Evolutionary conservation across 1,284 basidiomycete genomes (phyloP).

Genomic region (Moesziomyces sp.): DNA sequence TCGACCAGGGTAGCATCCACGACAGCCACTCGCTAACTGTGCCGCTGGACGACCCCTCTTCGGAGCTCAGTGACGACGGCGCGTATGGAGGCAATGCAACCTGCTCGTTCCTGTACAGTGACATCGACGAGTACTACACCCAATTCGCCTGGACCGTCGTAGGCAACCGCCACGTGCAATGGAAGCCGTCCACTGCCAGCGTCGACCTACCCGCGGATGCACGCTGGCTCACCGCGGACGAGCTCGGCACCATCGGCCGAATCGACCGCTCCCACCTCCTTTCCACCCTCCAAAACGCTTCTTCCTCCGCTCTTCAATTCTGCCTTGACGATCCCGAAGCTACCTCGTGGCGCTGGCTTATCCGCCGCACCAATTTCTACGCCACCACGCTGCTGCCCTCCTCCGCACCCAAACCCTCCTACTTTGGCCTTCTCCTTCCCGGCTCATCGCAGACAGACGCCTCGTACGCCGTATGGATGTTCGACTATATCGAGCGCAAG

Average conservation of each 20-base stretch:
- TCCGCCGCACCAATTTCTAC: constrained; percentile 40
- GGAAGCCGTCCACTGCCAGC: constrained; percentile 8
- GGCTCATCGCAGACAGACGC: neutral
- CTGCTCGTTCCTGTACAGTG: constrained; percentile 76
- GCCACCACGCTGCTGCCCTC: constrained; percentile 23
- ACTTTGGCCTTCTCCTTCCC: constrained; percentile 25
- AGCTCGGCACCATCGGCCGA: constrained; percentile 20
- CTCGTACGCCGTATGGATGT: constrained; percentile 42
- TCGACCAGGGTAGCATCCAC: constrained; percentile 2
- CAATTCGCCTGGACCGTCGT: constrained; percentile 68
- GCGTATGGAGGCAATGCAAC: constrained; percentile 66
- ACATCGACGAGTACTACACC: constrained; percentile 75
- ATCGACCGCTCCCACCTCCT: constrained; percentile 32
- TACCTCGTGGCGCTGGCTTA: constrained; percentile 42
- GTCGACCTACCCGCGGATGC: constrained; percentile 9
- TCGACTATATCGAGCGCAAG: constrained; percentile 33
- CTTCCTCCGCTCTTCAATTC: constrained; percentile 15
- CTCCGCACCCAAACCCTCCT: constrained; percentile 14
- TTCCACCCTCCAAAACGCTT: constrained; percentile 7
- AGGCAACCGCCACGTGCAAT: constrained; percentile 35
- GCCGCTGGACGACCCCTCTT: constrained; percentile 1
- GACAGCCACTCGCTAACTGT: constrained; percentile 5
- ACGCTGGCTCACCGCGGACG: constrained; percentile 15
- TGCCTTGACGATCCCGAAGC: constrained; percentile 43
- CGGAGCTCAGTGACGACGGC: constrained; percentile 53